Conservation (phyloP, 306 rosid genomes). For the Medicago ruthenica region DNA sequence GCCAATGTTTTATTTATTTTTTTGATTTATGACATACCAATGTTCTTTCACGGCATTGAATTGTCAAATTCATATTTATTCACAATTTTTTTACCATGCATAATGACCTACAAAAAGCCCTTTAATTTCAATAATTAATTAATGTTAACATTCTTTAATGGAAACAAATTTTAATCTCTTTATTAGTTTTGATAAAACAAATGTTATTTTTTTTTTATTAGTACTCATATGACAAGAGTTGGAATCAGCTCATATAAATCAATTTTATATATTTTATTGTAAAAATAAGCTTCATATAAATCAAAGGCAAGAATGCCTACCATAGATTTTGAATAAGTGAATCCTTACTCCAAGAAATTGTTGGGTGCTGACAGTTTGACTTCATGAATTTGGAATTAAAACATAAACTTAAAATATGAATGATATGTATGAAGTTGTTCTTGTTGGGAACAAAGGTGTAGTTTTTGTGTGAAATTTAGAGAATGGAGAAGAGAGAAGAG, state of each 20-base stretch:
- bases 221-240: background rate
- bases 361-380: background rate
- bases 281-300: background rate
- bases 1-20: background rate
- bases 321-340: background rate
- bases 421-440: background rate
- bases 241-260: background rate
- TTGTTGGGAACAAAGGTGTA: too few relatives aligned
- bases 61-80: constrained; percentile 31
- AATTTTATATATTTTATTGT: too few relatives aligned
- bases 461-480: too few relatives aligned
- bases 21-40: background rate
- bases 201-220: background rate
- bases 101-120: background rate
- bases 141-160: background rate
- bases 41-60: constrained; percentile 37
- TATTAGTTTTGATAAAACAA: too few relatives aligned
- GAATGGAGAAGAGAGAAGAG: too few relatives aligned
- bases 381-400: background rate
- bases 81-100: background rate
- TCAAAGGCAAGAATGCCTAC: background rate
- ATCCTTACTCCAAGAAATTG: too few relatives aligned
- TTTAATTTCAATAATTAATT: background rate
- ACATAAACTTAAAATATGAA: background rate
- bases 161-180: too few relatives aligned